Conservation (phyloP, 331 rosid species). For the Cydonia oblonga region DNA sequence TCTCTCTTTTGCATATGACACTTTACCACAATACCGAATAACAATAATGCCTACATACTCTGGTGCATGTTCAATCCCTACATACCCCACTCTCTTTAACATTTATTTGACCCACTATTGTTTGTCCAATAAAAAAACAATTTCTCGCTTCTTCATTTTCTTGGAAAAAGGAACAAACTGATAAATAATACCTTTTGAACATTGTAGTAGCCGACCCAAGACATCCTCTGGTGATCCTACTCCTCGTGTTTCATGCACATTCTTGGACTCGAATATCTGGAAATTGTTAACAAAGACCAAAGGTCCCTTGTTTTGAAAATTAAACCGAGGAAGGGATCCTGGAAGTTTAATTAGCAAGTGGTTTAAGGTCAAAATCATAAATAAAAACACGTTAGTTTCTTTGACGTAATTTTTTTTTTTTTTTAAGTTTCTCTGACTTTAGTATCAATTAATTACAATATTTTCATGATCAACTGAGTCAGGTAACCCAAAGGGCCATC, state of each 20-base stretch:
- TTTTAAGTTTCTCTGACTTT: neutral
- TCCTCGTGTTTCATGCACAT: too few species aligned
- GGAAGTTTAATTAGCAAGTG: neutral
- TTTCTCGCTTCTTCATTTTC: neutral
- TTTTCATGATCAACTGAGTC: neutral
- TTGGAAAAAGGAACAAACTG: too few species aligned
- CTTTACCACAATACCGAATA: too few species aligned
- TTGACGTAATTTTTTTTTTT: too few species aligned
- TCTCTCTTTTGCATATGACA: too few species aligned
- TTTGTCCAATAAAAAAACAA: neutral
- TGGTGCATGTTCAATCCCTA: fast-evolving
- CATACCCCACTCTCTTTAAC: too few species aligned
- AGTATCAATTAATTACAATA: neutral
- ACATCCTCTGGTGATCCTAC: too few species aligned
- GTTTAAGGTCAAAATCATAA: neutral
- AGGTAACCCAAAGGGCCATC: neutral
- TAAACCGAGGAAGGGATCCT: neutral
- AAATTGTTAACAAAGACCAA: conserved; percentile 3
- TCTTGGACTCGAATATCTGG: neutral
- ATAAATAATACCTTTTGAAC: neutral
- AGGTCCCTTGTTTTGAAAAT: neutral
- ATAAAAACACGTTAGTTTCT: neutral
- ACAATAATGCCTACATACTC: too few species aligned
- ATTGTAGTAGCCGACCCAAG: too few species aligned
- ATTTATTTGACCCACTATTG: too few species aligned